Evolutionary conservation across 371 early-diverging fungal genomes (phyloP).

Genomic region (Circinella minor): DNA sequence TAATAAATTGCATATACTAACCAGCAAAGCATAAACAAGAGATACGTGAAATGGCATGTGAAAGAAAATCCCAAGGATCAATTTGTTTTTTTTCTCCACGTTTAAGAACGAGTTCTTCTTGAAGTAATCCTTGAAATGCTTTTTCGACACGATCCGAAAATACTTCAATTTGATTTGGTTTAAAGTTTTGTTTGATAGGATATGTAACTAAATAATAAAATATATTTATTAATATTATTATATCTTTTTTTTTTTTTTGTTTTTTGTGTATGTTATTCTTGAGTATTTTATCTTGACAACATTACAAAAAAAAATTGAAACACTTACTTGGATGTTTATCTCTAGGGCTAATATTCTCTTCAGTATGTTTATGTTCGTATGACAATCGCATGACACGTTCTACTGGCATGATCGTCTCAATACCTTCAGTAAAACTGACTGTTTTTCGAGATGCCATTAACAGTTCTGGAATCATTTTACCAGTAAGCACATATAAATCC

Average conservation of each 20-base stretch:
- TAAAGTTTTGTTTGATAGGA: slow-evolving; percentile 43
- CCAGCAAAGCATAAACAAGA: slow-evolving; percentile 42
- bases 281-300: too few relatives aligned
- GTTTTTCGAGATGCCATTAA: slow-evolving; percentile 10
- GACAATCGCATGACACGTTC: slow-evolving; percentile 11
- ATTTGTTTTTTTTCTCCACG: slow-evolving; percentile 28
- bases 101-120: slow-evolving; percentile 20
- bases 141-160: slow-evolving; percentile 38
- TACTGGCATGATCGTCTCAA: slow-evolving; percentile 21
- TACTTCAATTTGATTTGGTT: slow-evolving; percentile 32
- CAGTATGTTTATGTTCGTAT: slow-evolving; percentile 19
- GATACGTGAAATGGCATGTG: slow-evolving; percentile 29
- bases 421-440: slow-evolving; percentile 25
- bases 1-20: not conserved
- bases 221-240: too few relatives aligned
- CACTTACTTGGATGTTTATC: slow-evolving; percentile 21
- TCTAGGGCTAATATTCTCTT: slow-evolving; percentile 13
- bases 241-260: too few relatives aligned
- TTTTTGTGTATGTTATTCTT: too few relatives aligned
- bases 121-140: slow-evolving; percentile 20
- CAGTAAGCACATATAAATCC: slow-evolving; percentile 17
- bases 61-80: slow-evolving; percentile 18
- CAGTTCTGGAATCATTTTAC: slow-evolving; percentile 16
- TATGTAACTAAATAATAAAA: slow-evolving; percentile 18
- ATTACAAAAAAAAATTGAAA: too few relatives aligned